Conservation (phyloP, 768 basidiomycete species). For the Myochromella boudieri region DNA sequence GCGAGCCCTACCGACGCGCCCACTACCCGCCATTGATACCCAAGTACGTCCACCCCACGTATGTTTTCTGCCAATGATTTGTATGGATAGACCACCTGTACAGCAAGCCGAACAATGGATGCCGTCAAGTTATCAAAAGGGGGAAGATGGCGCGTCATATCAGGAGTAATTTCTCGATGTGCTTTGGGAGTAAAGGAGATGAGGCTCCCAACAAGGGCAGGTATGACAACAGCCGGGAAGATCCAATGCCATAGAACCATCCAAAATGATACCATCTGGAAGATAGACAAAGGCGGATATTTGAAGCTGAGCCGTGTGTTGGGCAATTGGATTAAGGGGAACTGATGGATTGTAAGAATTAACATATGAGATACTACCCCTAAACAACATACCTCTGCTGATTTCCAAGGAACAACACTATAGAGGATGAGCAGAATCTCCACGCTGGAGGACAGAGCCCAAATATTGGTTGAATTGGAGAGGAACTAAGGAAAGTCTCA, state of each 20-base stretch:
- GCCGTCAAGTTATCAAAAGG: slow-evolving; percentile 64
- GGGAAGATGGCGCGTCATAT: slow-evolving; percentile 19
- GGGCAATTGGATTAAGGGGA: slow-evolving; percentile 24
- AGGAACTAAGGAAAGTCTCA: slow-evolving; percentile 41
- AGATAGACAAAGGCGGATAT: slow-evolving; percentile 49
- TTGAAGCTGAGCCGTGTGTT: slow-evolving; percentile 29
- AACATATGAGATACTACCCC: too few species aligned
- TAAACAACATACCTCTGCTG: slow-evolving; percentile 34
- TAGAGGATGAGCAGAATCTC: slow-evolving; percentile 57
- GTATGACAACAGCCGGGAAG: slow-evolving; percentile 60
- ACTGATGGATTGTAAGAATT: too few species aligned
- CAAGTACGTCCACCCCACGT: slow-evolving; percentile 53
- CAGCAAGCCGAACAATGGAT: slow-evolving; percentile 62
- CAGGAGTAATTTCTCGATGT: slow-evolving; percentile 2
- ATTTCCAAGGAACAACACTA: slow-evolving; percentile 53
- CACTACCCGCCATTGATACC: slow-evolving; percentile 54
- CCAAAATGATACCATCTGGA: slow-evolving; percentile 52
- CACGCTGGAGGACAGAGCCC: slow-evolving; percentile 48
- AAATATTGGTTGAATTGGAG: slow-evolving; percentile 66
- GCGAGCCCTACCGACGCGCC: slow-evolving; percentile 55
- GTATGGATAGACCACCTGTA: slow-evolving; percentile 59
- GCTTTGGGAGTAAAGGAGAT: slow-evolving; percentile 58
- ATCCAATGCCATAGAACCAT: slow-evolving; percentile 60
- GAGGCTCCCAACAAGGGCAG: slow-evolving; percentile 52
- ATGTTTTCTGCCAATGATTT: slow-evolving; percentile 24